A percentile compares a stretch with the other conserved stretches of the same genome.
These are phyloP conservation scores for Phaffomyces opuntiae DNA, from an alignment of 805 yeast genomes.

Conservation along the genomic window DNA sequence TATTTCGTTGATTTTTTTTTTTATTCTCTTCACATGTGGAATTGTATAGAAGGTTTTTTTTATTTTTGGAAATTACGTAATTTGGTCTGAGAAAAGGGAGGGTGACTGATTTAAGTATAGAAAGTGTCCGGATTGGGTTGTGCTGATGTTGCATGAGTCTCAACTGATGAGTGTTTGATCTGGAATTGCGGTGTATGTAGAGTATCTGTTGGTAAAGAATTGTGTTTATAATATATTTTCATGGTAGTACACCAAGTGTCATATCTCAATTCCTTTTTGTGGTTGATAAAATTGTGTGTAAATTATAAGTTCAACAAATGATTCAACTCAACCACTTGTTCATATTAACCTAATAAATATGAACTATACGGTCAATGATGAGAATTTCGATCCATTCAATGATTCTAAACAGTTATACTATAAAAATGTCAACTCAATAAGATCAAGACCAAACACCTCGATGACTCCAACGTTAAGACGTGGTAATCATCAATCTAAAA, in stretches of 20 bases:
- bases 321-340: no score
- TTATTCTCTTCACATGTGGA: background rate
- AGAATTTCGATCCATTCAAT: constrained; percentile 3
- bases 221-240: no score
- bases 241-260: no score
- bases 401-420: background rate
- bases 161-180: background rate
- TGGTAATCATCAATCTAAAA: constrained; percentile 3
- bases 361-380: constrained; percentile 2
- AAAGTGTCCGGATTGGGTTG: background rate
- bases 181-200: background rate
- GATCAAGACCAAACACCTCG: constrained; percentile 2
- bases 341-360: background rate
- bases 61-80: background rate
- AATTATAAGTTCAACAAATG: no score
- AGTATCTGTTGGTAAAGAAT: no score
- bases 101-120: background rate
- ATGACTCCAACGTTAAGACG: constrained; percentile 7
- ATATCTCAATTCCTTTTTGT: background rate
- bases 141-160: background rate
- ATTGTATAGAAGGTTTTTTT: no score
- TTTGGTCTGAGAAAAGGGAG: background rate
- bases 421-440: background rate
- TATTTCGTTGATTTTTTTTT: background rate
- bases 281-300: background rate